Conservation (phyloP, 2,329 filamentous ascomycete species). For the Penicillium sp. region DNA sequence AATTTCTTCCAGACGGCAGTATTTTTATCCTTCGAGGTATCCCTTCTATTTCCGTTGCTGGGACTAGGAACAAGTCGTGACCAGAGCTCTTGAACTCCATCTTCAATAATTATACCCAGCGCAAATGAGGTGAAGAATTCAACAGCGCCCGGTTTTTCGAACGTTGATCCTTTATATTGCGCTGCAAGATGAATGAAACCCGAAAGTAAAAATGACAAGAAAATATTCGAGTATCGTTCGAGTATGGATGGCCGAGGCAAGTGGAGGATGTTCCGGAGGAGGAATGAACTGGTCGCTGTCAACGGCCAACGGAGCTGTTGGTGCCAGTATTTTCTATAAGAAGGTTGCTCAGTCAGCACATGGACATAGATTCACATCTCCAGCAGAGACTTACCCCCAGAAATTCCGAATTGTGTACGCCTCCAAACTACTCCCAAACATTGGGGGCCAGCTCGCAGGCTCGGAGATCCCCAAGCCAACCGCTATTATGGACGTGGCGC, state of each 20-base stretch:
- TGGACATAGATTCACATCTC: too few species aligned
- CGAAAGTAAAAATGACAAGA: conserved; percentile 31
- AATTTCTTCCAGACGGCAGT: too few species aligned
- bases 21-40: too few species aligned
- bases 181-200: conserved; percentile 24
- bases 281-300: conserved; percentile 16
- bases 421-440: too few species aligned
- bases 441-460: too few species aligned
- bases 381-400: too few species aligned
- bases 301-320: conserved; percentile 27
- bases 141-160: conserved; percentile 14
- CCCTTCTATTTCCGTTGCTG: too few species aligned
- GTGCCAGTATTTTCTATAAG: conserved; percentile 29
- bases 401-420: too few species aligned
- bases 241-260: conserved; percentile 21
- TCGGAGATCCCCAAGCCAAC: too few species aligned
- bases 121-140: conserved; percentile 24
- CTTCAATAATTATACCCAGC: conserved; percentile 31
- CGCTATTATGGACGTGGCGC: too few species aligned
- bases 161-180: conserved; percentile 12
- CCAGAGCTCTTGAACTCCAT: conserved; percentile 24
- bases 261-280: conserved; percentile 18
- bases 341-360: too few species aligned
- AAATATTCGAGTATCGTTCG: conserved; percentile 28
- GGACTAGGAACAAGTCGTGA: background rate